Evolutionary conservation across 129 eudicot genomes (phyloP), one percentile per base, ranked within the genome.

Genomic region (Escallonia herrerae): DNA sequence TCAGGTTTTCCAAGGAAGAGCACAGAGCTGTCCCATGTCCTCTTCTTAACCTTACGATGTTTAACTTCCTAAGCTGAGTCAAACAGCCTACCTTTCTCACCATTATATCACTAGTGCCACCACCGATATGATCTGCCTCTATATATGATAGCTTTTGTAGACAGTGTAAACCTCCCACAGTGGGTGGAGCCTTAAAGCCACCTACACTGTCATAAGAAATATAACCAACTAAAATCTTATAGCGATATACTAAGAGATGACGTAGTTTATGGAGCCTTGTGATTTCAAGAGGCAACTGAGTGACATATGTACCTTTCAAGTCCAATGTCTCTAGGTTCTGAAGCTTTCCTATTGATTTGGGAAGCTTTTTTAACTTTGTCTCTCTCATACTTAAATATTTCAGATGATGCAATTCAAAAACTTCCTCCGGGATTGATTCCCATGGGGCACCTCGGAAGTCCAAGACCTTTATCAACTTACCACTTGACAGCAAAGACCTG

Each of bases 341-440:
- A 65, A 76, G 81, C 6, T 58, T 64, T 40, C 33, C 15, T 5
- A 76, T 71, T 2, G 72, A 64, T 13, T 42, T 65, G 1, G 81
- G 77, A 39, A 76, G 13, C 15, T 3, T 3, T 8, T 43, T 70
- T 4, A 76, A 44, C 6, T 13, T 13, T 0, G 80, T 76, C 2
- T 53, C 12, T 12, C 62, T 65, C 47, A 65, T 47, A 40, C 73
- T 56, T 13, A 65, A 38, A 42, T 58, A 64, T 67, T 63, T 64
- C 7, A 76, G 48, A 15, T 56, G 56, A 3, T 38, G 10, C 6
- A 70, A 40, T 2, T 42, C 15, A 40, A 64, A 58, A 49, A 69
- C 45, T 39, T 33, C 67, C 6, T 58, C 43, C 7, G 76, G 76
- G 43, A 76, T 56, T 33, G 12, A 22, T 8, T 43, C 64, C 49